Base-by-base conservation (phyloP, 2,329 filamentous ascomycete species). In the Immersiporthe knoxdaviesiana region DNA sequence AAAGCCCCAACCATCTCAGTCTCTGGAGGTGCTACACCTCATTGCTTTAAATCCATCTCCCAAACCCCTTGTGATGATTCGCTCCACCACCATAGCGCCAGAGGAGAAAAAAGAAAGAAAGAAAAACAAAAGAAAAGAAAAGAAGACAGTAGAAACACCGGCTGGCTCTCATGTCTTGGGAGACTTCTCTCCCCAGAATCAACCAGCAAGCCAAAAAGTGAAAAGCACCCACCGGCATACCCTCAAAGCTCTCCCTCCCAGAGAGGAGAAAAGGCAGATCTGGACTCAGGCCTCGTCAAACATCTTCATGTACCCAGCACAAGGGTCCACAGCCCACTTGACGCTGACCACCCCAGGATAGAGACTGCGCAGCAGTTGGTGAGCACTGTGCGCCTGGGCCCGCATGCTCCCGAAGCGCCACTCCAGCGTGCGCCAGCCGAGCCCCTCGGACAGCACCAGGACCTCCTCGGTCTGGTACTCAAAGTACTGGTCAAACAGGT, bases 361-460 rank as follows among this genome's bases (percentile, higher is more conserved):
- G 21, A 47, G 6, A 1, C 11, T 11, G 8, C 8, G 10, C 37
- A 71, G 47, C 3, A 58, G 30, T 18, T 50, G 21, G n/a, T 44
- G n/a, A 0, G 70, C 70, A 12, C 61, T 27, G 0, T 21, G 44
- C 4, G 70, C 70, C 70, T 71, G 70, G 3, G 65, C 61, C 1
- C 67, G 56, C 30, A 58, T 59, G 24, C 66, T 69, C 1, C 54
- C 61, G 10, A 71, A 71, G 16, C 61, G 67, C 70, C 70, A 71
- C 47, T 65, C 64, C 10, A 71, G 24, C 11, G 24, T 27, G 11
- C 56, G 64, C 0, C 35, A 7, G 27, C 27, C 50, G 0, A 3
- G 6, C 2, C 16, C 14, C 35, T 68, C 63, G 10, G 6, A 14
- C 24, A 44, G 24, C 2, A 59, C 10, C 5, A 37, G 10, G 1